phyloP scores from a whole-genome alignment of 352 stramenopile species.

The Pythium pyrilobum region DNA sequence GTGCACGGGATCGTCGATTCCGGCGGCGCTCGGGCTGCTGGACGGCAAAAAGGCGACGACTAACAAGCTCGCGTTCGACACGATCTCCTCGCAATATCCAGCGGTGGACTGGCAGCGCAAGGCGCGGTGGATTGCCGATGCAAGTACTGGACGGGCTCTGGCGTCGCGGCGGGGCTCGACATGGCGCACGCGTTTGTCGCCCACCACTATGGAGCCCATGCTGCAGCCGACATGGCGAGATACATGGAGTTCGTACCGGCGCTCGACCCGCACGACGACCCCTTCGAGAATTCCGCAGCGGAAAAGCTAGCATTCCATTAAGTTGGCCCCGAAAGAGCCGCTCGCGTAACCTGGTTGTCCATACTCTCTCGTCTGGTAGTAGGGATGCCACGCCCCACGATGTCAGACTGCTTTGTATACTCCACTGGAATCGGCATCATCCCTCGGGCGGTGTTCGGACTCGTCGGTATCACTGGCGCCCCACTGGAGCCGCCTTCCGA shows the following conservation, averaged over 20 bases:
- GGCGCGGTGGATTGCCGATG: conserved; percentile 48
- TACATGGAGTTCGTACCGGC: conserved; percentile 41
- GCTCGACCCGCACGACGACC: conserved; percentile 29
- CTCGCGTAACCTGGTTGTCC: background rate
- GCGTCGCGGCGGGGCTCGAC: conserved; percentile 57
- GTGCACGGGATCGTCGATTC: conserved; percentile 41
- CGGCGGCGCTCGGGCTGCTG: conserved; percentile 36
- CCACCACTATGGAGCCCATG: conserved; percentile 21
- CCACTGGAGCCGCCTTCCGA: conserved; percentile 7
- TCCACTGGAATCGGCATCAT: background rate
- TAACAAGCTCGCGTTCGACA: conserved; percentile 46
- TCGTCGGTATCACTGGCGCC: background rate
- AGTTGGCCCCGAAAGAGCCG: background rate
- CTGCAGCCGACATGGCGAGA: conserved; percentile 26
- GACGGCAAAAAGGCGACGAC: conserved; percentile 47
- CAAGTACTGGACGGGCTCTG: conserved; percentile 51
- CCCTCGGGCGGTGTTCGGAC: background rate
- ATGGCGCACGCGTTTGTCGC: conserved; percentile 47
- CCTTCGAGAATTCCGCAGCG: conserved; percentile 25
- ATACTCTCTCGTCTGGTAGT: no score
- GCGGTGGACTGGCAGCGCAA: conserved; percentile 43
- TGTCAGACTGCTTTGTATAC: background rate
- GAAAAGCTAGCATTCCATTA: background rate
- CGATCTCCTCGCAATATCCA: conserved; percentile 22
- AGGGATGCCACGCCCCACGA: background rate